Evolutionary conservation across 2,329 filamentous ascomycete species (phyloP), one percentile per base, ranked within the genome.

Genomic region (Plectosphaerella plurivora): DNA sequence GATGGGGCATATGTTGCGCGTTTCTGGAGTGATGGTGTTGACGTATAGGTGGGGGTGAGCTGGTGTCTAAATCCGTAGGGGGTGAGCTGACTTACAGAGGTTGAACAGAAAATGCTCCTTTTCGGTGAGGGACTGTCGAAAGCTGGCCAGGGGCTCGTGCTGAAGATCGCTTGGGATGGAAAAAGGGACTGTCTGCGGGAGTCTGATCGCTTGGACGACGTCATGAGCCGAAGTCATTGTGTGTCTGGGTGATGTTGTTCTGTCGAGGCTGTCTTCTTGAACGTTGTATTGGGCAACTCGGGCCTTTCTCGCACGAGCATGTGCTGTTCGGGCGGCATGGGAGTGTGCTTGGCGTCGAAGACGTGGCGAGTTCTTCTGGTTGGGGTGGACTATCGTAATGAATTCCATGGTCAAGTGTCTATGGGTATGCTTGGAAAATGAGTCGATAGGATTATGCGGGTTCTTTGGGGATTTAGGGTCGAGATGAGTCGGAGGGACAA

Each of bases 101-200:
- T 47, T n/a, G 25, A 52, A 49, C 14, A 52, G 12, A 20, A 33
- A 45, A 6, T 49, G 51, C n/a, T 49, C 51, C 18, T 39, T 49
- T 12, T 46, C n/a, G 11, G 28, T 45, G 2, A 52, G 36, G 14
- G 37, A 52, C 7, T 16, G 33, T 11, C 44, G 16, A 22, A 52
- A 52, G 39, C 51, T 49, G 20, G 51, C 51, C 3, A 52, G 39
- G 5, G 51, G 51, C 24, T 52, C 51, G 18, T 52, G 51, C 20
- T 52, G 37, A 22, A 49, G 45, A 4, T 46, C n/a, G 4, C 37
- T 20, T 3, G 45, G 44, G 33, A 52, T n/a, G 9, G 36, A 35
- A 14, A 15, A 1, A 15, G 25, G 45, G 15, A 47, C 25, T 7
- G 45, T 33, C 11, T 7, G 14, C 1, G 15, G 25, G 28, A 35